These are phyloP conservation scores for Candolleomyces eurysporus DNA, from an alignment of 768 basidiomycete species.

Conservation along the genomic window DNA sequence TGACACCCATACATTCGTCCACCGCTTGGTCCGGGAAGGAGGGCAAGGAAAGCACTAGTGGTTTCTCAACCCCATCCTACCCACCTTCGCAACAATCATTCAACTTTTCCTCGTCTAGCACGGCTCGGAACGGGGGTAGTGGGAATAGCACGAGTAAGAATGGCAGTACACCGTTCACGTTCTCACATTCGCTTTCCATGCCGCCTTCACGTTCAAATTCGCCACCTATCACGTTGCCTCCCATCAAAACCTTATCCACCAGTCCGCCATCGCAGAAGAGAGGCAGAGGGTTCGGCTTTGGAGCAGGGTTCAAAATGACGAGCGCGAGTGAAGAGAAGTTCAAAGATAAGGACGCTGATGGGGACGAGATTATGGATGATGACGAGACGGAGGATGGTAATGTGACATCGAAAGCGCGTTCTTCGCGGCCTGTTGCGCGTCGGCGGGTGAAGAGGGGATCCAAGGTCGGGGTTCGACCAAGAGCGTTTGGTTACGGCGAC, in stretches of 20 bases:
- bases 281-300: conserved; percentile 7
- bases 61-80: conserved; percentile 17
- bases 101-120: conserved; percentile 9
- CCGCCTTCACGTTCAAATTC: conserved; percentile 64
- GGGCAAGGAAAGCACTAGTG: conserved; percentile 19
- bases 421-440: conserved; percentile 4
- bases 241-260: conserved; percentile 46
- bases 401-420: background rate
- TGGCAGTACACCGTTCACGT: conserved; percentile 11
- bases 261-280: conserved; percentile 7
- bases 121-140: background rate
- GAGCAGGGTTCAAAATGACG: conserved; percentile 16
- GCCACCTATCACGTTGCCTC: conserved; percentile 72
- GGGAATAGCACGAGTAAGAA: background rate
- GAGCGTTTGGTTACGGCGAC: background rate
- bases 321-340: conserved; percentile 11
- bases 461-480: background rate
- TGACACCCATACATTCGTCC: conserved; percentile 73
- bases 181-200: conserved; percentile 29
- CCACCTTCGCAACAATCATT: background rate
- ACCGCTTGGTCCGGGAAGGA: conserved; percentile 35
- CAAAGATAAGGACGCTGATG: conserved; percentile 10
- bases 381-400: conserved; percentile 14
- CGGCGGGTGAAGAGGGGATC: conserved; percentile 14
- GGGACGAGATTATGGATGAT: conserved; percentile 10